Evolutionary conservation across 2,329 filamentous ascomycete species (phyloP), one percentile per base, ranked within the genome.

Genomic region (Pseudogymnoascus pannorum): DNA sequence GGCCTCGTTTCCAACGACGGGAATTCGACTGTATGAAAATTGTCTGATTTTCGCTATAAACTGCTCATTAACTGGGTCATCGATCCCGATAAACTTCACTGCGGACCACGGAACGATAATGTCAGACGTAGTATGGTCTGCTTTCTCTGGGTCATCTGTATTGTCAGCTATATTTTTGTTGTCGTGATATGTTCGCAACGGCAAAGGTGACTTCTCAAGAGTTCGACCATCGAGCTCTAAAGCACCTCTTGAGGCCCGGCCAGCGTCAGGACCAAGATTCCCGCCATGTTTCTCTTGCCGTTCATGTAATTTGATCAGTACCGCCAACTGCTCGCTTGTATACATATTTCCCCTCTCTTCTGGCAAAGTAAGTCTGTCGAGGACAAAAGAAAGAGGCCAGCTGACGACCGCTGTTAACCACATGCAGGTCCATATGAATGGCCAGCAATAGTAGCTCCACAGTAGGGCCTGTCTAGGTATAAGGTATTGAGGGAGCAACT

Each of bases 21-120:
- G 69, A 60, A 71, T 66, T 20, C 69, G 66, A 38, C 68, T 71
- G 31, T 66, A 69, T 20, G 67, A 66, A 67, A 68, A 70, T 12
- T 57, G 42, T 40, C 62, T 65, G 26, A 71, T 58, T 61, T 67
- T 70, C 8, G 59, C 58, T 24, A 71, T 61, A 54, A 71, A 69
- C n/a, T 59, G 60, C 9, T 60, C 57, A 36, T 69, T 63, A 11
- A 71, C 63, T 18, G 8, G 26, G 11, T 71, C 68, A 42, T 70
- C 59, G 24, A 69, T 67, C 14, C 64, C 48, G 12, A 71, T 54
- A 5, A 63, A 67, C 59, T 66, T 68, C 14, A 70, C 68, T 12
- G 59, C 40, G 29, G 60, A 57, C 69, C 68, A 71, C 2, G 59
- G 61, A 14, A 66, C 64, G 42, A 69, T 64, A 4, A 68, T 7